Base-by-base conservation (phyloP, 495 filamentous ascomycete species). In the Hypoxylon intermedium region DNA sequence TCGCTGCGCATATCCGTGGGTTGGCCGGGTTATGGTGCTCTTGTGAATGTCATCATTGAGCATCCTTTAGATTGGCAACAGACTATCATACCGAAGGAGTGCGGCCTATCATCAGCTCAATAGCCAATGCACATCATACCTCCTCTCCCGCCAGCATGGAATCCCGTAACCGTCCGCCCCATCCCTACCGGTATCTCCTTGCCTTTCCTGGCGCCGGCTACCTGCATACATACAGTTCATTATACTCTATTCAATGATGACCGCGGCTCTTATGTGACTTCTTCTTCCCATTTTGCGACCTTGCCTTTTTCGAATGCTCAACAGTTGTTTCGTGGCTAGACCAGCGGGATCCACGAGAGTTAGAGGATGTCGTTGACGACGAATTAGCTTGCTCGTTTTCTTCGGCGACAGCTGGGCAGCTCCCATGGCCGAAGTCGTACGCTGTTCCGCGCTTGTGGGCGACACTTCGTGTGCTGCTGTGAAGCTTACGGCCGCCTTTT, bases 251-350 rank as follows among this genome's bases (percentile, higher is more conserved):
- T 63, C 30, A 68, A 60, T 64, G 54, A 48, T 71, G 55, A 36
- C 43, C 42, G 34, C 67, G 58, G 21, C 47, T 54, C 59, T 69
- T 73, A 40, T 71, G 67, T 13, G 63, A 50, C 58, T 69, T 73
- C 57, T 71, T 73, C 43, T 62, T 55, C 30, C 64, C 59, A 45
- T 26, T 60, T 20, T 65, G 53, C 13, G 52, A 20, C 56, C 71
- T 73, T 11, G 54, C 30, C 41, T 67, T 71, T 55, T 67, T 73
- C 11, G 56, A 24, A 38, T 69, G 66, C 28, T 73, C 71, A 3
- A 34, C 40, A 31, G 36, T 47, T 3, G 66, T 34, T 20, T 71
- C 68, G 52, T 67, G 67, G 30, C 55, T 53, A 16, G 62, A 53
- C 26, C 62, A 58, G 18, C 53, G 58, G 20, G 65, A 65, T 46